Evolutionary conservation across 2,329 filamentous ascomycete species (phyloP).

Genomic region (Botrytis porri): DNA sequence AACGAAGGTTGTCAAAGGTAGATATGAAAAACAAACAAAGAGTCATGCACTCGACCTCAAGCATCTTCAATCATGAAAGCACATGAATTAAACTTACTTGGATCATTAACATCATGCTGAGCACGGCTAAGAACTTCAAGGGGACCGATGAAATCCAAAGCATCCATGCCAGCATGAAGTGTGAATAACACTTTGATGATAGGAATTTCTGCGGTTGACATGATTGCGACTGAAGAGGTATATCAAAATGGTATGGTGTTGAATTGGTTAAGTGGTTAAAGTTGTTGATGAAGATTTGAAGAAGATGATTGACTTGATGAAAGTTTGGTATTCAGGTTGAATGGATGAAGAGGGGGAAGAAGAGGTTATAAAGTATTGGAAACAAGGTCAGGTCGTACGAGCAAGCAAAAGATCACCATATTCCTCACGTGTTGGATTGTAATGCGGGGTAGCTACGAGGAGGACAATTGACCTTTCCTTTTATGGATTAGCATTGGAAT

Average conservation of each 20-base stretch:
- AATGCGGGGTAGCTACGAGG: conserved; percentile 21
- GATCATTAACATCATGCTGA: conserved; percentile 52
- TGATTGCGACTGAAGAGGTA: conserved; percentile 29
- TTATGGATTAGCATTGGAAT: not conserved
- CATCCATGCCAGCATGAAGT: conserved; percentile 53
- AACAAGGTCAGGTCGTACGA: conserved; percentile 11
- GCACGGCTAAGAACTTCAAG: conserved; percentile 55
- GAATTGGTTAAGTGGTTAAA: not conserved
- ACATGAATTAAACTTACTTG: conserved; percentile 40
- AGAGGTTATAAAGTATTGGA: not conserved
- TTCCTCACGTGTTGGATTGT: conserved; percentile 18
- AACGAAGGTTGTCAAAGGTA: not conserved
- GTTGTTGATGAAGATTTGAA: not conserved
- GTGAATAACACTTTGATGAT: conserved; percentile 59
- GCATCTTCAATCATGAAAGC: not conserved
- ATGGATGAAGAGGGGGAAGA: not conserved
- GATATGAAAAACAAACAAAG: conserved; percentile 12
- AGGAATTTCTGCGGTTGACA: conserved; percentile 35
- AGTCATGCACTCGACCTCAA: not conserved
- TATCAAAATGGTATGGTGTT: not conserved
- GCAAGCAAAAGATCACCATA: conserved; percentile 12
- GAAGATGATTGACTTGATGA: conserved; percentile 3
- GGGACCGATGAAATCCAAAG: conserved; percentile 55
- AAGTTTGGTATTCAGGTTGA: not conserved
- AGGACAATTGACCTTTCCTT: not conserved